A percentile compares a stretch with the other conserved stretches of the same genome.
phyloP scores from a whole-genome alignment of 164 flowering plant genomes.

The Umbellularia californica region DNA sequence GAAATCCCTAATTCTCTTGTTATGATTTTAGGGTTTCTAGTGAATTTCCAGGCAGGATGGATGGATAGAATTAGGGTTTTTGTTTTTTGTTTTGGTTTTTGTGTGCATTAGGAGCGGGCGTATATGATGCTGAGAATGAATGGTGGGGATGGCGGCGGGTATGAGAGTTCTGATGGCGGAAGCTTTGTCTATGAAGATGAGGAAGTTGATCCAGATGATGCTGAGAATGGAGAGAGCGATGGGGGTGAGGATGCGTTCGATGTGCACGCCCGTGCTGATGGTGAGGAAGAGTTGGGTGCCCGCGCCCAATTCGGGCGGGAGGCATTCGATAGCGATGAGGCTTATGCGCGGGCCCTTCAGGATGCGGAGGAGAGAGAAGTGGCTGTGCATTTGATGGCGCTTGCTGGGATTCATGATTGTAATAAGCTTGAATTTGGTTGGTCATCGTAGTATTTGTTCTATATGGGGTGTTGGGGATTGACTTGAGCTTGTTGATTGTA shows the following conservation, averaged over 20 bases:
- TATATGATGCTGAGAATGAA: slow-evolving; percentile 76
- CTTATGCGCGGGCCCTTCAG: slow-evolving; percentile 69
- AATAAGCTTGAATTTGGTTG: slow-evolving; percentile 1
- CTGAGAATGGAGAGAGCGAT: slow-evolving; percentile 9
- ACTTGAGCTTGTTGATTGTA: not conserved
- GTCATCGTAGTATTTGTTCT: not conserved
- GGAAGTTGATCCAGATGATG: slow-evolving; percentile 24
- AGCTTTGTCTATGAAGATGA: slow-evolving; percentile 48
- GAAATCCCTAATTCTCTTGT: not conserved
- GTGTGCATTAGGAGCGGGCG: slow-evolving; percentile 66
- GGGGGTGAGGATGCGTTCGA: slow-evolving; percentile 61
- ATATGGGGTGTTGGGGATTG: not conserved
- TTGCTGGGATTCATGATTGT: slow-evolving; percentile 32
- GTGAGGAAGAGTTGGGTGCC: slow-evolving; percentile 17
- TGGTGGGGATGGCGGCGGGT: slow-evolving; percentile 51
- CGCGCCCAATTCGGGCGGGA: slow-evolving; percentile 41
- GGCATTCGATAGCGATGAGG: slow-evolving; percentile 66
- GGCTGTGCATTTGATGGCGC: slow-evolving; percentile 32
- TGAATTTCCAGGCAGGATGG: not conserved
- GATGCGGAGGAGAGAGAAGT: slow-evolving; percentile 34
- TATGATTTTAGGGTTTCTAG: not conserved
- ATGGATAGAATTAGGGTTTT: not conserved
- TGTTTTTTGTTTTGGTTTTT: not conserved
- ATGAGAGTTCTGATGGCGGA: slow-evolving; percentile 67
- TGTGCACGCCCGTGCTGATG: slow-evolving; percentile 45